A percentile compares a stretch with the other conserved stretches of the same genome.
Conservation (phyloP, 2,329 filamentous ascomycete genomes). For the Nothomitra cinnamomea region DNA sequence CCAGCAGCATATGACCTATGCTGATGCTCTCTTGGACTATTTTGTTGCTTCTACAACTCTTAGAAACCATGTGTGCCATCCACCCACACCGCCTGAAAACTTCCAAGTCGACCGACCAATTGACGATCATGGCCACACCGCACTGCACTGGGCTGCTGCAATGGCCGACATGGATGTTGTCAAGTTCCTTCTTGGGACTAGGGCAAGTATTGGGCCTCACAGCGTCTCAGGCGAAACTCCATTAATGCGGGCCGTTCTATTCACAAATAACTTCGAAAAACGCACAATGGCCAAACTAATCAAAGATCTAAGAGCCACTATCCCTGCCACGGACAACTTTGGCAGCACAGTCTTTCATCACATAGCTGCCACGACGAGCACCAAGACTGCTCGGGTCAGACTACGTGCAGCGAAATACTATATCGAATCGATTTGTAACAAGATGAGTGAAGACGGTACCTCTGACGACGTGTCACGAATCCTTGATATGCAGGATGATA, state of each 20-base stretch:
- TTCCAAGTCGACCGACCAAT: slow-evolving; percentile 88
- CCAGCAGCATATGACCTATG: slow-evolving; percentile 77
- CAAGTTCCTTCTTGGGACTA: slow-evolving; percentile 66
- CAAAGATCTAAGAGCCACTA: slow-evolving; percentile 65
- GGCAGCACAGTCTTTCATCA: slow-evolving; percentile 88
- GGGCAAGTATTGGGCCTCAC: slow-evolving; percentile 54
- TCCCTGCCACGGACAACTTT: slow-evolving; percentile 61
- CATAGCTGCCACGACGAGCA: slow-evolving; percentile 73
- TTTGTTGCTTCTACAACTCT: slow-evolving; percentile 59
- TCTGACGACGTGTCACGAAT: slow-evolving; percentile 61
- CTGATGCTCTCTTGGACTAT: slow-evolving; percentile 87
- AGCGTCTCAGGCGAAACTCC: slow-evolving; percentile 30
- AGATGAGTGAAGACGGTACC: slow-evolving; percentile 60
- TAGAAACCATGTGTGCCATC: neutral
- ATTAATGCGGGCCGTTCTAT: slow-evolving; percentile 83
- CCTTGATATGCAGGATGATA: slow-evolving; percentile 65
- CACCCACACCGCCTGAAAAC: slow-evolving; percentile 47
- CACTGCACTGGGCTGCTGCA: slow-evolving; percentile 89
- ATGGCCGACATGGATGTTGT: slow-evolving; percentile 95
- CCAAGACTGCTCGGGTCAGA: slow-evolving; percentile 45
- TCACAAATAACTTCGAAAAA: slow-evolving; percentile 94
- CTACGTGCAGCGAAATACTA: slow-evolving; percentile 87
- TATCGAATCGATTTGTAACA: slow-evolving; percentile 77
- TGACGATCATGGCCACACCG: slow-evolving; percentile 81
- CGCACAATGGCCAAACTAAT: slow-evolving; percentile 75